Evolutionary conservation across 2,329 filamentous ascomycete species (phyloP).

Genomic region (Exserohilum turcica): DNA sequence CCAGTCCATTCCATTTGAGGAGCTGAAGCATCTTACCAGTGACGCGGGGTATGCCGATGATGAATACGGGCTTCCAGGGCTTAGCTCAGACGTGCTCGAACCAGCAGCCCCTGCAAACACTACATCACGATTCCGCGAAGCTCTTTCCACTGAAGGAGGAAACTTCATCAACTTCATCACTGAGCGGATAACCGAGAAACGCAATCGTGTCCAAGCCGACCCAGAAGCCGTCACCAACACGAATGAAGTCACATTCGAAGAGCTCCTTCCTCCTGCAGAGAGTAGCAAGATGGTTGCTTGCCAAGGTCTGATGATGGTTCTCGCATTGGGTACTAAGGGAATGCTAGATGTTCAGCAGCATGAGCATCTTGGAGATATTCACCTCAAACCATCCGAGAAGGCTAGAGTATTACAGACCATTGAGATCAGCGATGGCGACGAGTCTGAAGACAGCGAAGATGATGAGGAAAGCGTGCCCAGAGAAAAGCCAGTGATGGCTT

Average conservation of each 20-base stretch:
- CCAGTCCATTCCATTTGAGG: conserved; percentile 31
- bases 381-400: conserved; percentile 31
- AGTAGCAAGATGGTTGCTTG: conserved; percentile 68
- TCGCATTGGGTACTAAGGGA: conserved; percentile 60
- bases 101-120: conserved; percentile 8
- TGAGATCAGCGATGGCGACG: conserved; percentile 15
- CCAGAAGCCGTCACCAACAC: conserved; percentile 32
- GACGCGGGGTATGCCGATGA: conserved; percentile 35
- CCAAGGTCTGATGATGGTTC: conserved; percentile 50
- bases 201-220: conserved; percentile 14
- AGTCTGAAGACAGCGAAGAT: background rate
- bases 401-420: conserved; percentile 23
- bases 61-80: conserved; percentile 23
- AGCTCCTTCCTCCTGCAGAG: conserved; percentile 65
- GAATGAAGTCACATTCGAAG: conserved; percentile 66
- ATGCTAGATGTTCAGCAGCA: conserved; percentile 67
- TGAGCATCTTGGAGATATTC: conserved; percentile 50
- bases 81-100: conserved; percentile 27
- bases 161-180: conserved; percentile 68
- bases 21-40: conserved; percentile 36
- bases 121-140: conserved; percentile 54
- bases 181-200: conserved; percentile 51
- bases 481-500: background rate
- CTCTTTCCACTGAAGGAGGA: conserved; percentile 62
- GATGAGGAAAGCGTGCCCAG: background rate